phyloP scores from a whole-genome alignment of 169 alveolate genomes.

The Babesia bovis region DNA sequence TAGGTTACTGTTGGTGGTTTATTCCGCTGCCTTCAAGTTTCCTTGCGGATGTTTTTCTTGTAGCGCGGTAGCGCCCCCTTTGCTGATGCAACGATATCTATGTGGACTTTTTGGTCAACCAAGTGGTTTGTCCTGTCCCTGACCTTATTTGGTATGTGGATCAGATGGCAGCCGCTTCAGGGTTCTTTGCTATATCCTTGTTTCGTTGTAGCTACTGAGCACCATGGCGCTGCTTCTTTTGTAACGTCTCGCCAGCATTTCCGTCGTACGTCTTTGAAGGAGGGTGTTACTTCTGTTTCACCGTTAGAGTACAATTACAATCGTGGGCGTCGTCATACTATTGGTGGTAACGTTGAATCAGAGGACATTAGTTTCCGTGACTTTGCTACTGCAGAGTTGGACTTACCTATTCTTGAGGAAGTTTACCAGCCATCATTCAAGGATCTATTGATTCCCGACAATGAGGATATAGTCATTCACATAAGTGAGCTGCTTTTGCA shows the following conservation, averaged over 20 bases:
- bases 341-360: too few species aligned
- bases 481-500: slow-evolving; percentile 17
- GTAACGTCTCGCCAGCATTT: neutral
- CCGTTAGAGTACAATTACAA: neutral
- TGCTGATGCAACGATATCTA: too few species aligned
- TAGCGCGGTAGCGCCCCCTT: too few species aligned
- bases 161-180: neutral
- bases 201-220: neutral
- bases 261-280: neutral
- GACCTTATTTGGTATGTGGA: slow-evolving; percentile 7
- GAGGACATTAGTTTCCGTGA: too few species aligned
- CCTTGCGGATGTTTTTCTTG: too few species aligned
- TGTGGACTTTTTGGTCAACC: neutral
- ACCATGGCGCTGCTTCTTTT: neutral
- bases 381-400: too few species aligned
- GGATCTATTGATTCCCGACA: neutral
- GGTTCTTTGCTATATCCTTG: neutral
- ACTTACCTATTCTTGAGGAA: too few species aligned
- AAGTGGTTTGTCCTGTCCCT: neutral
- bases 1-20: too few species aligned
- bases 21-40: too few species aligned
- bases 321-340: neutral
- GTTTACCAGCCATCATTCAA: too few species aligned
- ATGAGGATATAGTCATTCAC: neutral
- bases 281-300: too few species aligned